Evolutionary conservation across 495 filamentous ascomycete species (phyloP).

Genomic region (Melanomma pulvis-pyrius): DNA sequence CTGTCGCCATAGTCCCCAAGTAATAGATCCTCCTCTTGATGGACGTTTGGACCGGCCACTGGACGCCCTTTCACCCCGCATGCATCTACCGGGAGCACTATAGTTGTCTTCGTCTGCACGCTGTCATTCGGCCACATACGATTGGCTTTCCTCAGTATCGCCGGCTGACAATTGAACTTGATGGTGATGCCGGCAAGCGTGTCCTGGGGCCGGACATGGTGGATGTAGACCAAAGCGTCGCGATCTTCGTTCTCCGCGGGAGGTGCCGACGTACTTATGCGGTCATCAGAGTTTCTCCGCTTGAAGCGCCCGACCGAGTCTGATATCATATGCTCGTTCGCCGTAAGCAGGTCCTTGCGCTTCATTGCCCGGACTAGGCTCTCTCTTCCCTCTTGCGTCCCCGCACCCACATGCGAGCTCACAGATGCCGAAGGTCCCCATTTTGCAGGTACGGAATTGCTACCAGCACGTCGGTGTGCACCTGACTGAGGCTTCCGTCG

Average conservation of each 20-base stretch:
- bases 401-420: conserved; percentile 53
- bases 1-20: conserved; percentile 40
- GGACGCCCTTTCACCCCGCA: conserved; percentile 79
- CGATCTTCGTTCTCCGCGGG: conserved; percentile 58
- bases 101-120: conserved; percentile 76
- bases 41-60: conserved; percentile 36
- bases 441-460: conserved; percentile 48
- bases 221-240: conserved; percentile 82
- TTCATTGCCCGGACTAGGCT: conserved; percentile 64
- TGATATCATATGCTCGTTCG: conserved; percentile 54
- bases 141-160: conserved; percentile 82
- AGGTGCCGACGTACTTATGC: conserved; percentile 45
- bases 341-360: conserved; percentile 60
- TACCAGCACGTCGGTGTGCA: conserved; percentile 48
- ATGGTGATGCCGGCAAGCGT: conserved; percentile 89
- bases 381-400: conserved; percentile 60
- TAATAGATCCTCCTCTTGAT: conserved; percentile 44
- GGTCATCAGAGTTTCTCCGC: conserved; percentile 62
- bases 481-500: conserved; percentile 51
- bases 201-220: conserved; percentile 78
- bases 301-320: conserved; percentile 57
- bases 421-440: conserved; percentile 59
- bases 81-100: conserved; percentile 86
- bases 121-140: conserved; percentile 91
- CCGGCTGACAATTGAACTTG: conserved; percentile 79